Evolutionary conservation across 805 yeast genomes (phyloP), one percentile per base, ranked within the genome.

Genomic region (Hanseniaspora lindneri): DNA sequence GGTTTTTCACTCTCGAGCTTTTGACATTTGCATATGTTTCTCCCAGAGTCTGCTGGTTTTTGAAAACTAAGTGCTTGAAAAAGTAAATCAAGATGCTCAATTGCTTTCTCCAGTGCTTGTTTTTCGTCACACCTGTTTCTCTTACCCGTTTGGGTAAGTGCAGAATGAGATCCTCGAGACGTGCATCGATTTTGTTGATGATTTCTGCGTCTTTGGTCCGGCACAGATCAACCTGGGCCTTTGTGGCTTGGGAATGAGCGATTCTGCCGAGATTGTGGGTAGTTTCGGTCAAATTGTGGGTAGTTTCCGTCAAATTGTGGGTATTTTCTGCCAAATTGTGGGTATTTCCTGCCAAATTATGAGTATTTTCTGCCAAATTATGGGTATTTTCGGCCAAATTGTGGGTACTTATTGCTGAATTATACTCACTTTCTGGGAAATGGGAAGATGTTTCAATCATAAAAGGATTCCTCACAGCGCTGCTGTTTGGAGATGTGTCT

Each of bases 1-100:
- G 11, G 32, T 37, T 44, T 23, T 39, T 36, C 3, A 30, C 14
- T 37, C n/a, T 44, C 14, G 49, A 37, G 8, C 37, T 24, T 16
- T 29, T 21, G 0, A 37, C 8, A 3, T 33, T 20, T 13, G 32
- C 20, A 29, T 34, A 44, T 17, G 49, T 11, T 10, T 44, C 49
- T 3, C 49, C 28, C 3, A 44, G 19, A 9, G 49, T 44, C 21
- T 28, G 41, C 1, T 30, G 17, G n/a, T 3, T 44, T n/a, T 28
- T 28, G 4, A 11, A 32, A 1, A 44, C 2, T 4, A 44, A 19
- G 25, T 10, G 21, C n/a, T 44, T 44, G 6, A 32, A 27, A 27
- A 28, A 44, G 14, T 37, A 36, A 13, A 17, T 2, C 2, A 44
- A 7, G 3, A 44, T n/a, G 7, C 42, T 14, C 14, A 27, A 6